Conservation (phyloP, 2,329 filamentous ascomycete genomes). For the Arachnomyces sp. region DNA sequence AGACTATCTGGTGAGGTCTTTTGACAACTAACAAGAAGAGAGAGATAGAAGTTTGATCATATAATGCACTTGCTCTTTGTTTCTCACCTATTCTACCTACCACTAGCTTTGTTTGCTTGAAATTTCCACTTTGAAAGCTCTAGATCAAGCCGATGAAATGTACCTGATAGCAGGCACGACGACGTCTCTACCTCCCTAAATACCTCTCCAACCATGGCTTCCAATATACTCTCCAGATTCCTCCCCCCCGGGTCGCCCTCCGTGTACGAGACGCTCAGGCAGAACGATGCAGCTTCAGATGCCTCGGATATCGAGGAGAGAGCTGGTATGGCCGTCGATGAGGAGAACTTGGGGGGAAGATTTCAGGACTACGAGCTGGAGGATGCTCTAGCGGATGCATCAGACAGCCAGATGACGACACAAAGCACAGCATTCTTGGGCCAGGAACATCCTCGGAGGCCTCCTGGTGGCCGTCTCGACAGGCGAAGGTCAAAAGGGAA, state of each 20-base stretch:
- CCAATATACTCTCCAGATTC: conserved; percentile 46
- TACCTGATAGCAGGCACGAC: too few relatives aligned
- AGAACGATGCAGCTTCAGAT: conserved; percentile 27
- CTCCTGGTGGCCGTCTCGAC: conserved; percentile 11
- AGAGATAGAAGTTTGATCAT: too few relatives aligned
- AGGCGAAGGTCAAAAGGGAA: conserved; percentile 24
- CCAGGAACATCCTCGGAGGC: conserved; percentile 21
- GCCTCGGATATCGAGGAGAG: conserved; percentile 37
- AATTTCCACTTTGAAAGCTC: too few relatives aligned
- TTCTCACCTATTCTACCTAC: too few relatives aligned
- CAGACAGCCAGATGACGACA: conserved; percentile 39
- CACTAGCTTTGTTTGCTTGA: too few relatives aligned
- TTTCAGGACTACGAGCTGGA: conserved; percentile 52
- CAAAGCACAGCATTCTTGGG: conserved; percentile 34
- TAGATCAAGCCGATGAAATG: too few relatives aligned
- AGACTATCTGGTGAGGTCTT: too few relatives aligned
- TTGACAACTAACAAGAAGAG: too few relatives aligned
- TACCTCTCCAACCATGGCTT: conserved; percentile 39
- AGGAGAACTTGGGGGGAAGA: conserved; percentile 41
- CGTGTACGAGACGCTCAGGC: conserved; percentile 20
- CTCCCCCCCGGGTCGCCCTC: conserved; percentile 29
- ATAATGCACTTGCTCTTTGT: too few relatives aligned
- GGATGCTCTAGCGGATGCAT: conserved; percentile 45
- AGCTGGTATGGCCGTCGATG: conserved; percentile 40
- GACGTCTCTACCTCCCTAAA: not conserved